Conservation (phyloP, 176 grass and related monocot species). For the Cymbopogon citratus region DNA sequence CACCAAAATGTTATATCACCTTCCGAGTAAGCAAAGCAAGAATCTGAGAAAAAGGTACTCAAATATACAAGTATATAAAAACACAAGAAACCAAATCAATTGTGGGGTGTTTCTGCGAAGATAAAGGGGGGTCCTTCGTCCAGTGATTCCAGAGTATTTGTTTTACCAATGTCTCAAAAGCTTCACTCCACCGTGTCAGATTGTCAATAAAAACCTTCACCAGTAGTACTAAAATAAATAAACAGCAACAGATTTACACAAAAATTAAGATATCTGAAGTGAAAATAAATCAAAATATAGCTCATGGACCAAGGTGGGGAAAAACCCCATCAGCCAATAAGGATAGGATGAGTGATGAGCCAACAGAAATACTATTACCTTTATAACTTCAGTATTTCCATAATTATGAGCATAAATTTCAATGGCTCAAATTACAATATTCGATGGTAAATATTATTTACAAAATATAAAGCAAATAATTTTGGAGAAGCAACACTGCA, state of each 20-base stretch:
- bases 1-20: conserved; percentile 49
- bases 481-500: not conserved
- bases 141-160: conserved; percentile 58
- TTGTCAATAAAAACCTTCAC: conserved; percentile 43
- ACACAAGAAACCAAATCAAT: too few species aligned
- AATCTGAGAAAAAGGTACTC: conserved; percentile 30
- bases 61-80: not conserved
- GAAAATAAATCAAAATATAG: too few species aligned
- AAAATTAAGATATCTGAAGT: too few species aligned
- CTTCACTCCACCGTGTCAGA: conserved; percentile 36
- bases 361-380: too few species aligned
- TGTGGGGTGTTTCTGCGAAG: too few species aligned
- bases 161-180: conserved; percentile 45
- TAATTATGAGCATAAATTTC: conserved; percentile 39
- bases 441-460: conserved; percentile 41
- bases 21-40: conserved; percentile 51
- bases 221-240: not conserved
- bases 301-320: too few species aligned
- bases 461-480: conserved; percentile 12
- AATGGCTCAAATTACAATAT: too few species aligned
- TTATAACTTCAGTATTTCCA: conserved; percentile 45
- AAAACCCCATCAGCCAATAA: too few species aligned
- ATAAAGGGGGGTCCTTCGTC: conserved; percentile 33
- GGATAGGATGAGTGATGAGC: too few species aligned
- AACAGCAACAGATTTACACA: too few species aligned